Evolutionary conservation across 2,329 filamentous ascomycete species (phyloP), one percentile per base, ranked within the genome.

Genomic region (Orbilia javanica): DNA sequence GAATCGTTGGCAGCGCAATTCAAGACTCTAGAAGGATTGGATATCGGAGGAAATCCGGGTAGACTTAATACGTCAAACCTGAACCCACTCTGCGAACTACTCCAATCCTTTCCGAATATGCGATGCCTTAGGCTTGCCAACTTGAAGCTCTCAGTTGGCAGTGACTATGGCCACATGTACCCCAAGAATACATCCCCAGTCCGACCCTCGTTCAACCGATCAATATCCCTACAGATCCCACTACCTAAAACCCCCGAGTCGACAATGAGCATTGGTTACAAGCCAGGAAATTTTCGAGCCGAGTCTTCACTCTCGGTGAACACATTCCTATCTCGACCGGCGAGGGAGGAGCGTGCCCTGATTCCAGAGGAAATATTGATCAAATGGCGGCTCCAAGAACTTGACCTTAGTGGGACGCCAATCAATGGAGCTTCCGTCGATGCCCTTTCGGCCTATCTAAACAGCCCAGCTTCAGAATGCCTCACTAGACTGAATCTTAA

Each of bases 1-100:
- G 90, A 90, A 64, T 88, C 90, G 15, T 83, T 92, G 15, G 86
- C 89, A 31, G 86, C 88, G 2, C 91, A 93, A 82, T 89, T 90
- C 79, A 88, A 88, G 36, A 92, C 90, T 0, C 82, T 93, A 22
- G 90, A 93, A 82, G 88, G 88, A 0, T 85, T 93, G 74, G 88
- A 92, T 81, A 87, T 93, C 11, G 91, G 90, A 2, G 89, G 89
- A 11, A 90, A 92, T 79, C 88, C 89, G 72, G 89, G 90, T 31
- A 88, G 90, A 1, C 85, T 92, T 44, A 89, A 89, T 65, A 74
- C 69, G 8, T 57, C 66, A 18, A 74, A 52, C 39, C 39, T 79
- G 20, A 79, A 79, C 31, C 53, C 75, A 6, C 69, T 79, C 18
- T 73, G 64, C 64, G 75, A 79, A 15, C 25, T 79, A 22, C 57